Base-by-base conservation (phyloP, 345 rosid genomes). In the Melastoma malabathricum region DNA sequence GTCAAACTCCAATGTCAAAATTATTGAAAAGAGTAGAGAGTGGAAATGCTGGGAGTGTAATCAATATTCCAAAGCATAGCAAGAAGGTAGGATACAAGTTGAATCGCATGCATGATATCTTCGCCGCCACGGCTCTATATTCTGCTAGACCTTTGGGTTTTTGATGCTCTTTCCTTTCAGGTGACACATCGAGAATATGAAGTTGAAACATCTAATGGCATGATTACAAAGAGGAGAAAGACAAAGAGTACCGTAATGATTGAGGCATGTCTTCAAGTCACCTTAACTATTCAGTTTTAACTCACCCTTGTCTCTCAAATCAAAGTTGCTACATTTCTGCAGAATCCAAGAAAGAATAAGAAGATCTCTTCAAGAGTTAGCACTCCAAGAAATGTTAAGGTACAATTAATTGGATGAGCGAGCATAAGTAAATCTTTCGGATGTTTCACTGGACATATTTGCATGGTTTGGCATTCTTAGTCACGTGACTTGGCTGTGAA, bases 111-210 rank as follows among this genome's bases (percentile, higher is more conserved):
- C 53, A 12, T 44, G 38, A 14, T 39, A 38, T 43, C 15, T 43
- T 27, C 49, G 51, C 51, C 18, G 27, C 13, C 41, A 22, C 1
- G 41, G 15, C 43, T 22, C 41, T 41, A 13, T 39, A 44, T 44
- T 54, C 38, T 41, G 44, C 38, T 18, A 20, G 5, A 29, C 38
- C 38, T 29, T 29, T 29, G 6, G 38, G 38, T 29, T 29, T 2
- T 6, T 29, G n/a, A n/a, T 29, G 38, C 9, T 3, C 51, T 3
- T 13, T 16, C n/a, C 10, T 50, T 43, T 27, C 71, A 84, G 97
- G 92, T 88, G 51, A 72, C 78, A 50, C 88, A 50, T 57, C 92
- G 48, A 64, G 90, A 81, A 64, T 82, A 84, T 68, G 92, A 84
- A 68, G 72, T 78, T 57, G 92, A 88, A 65, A 73, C 71, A 23